Base-by-base conservation (phyloP, 164 flowering plant genomes). In the Dillenia suffruticosa region DNA sequence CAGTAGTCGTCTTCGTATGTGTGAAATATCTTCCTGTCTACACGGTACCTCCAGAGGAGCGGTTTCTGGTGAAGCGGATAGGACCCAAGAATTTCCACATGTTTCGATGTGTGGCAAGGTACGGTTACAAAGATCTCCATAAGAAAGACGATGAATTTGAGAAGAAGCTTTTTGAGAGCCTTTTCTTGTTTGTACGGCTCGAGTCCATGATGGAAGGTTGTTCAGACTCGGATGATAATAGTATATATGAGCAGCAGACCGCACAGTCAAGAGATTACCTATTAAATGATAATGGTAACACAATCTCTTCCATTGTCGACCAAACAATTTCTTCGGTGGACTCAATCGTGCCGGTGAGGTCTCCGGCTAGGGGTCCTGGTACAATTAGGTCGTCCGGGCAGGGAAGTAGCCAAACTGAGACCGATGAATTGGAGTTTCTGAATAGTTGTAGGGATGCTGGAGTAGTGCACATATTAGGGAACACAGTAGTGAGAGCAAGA, bases 11-110 rank as follows among this genome's bases (percentile, higher is more conserved):
- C 12, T 92, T 95, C 53, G 96, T 95, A 10, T 95, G 97, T 59
- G 89, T 95, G 57, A 95, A 95, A 80, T 92, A 90, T 73, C 94
- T 95, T 46, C 99, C 99, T 2, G 99, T 95, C 17, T 87, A 85
- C 73, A 92, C 88, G 0, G 99, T 94, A 24, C 97, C 99, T 0
- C 80, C 75, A 65, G 96, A 89, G 1, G 99, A 94, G 67, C 69
- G 99, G 62, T 89, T 82, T 63, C 86, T 95, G 1, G 92, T 95
- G 11, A 92, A 84, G 67, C 84, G 97, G 24, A 92, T 95, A 5
- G 97, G 99, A 46, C 97, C 96, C 5, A 88, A 87, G 76, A 79
- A 75, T 49, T 92, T 86, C 71, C 99, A 87, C 75, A 95, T 95
- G 91, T 95, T 92, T 64, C 83, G 99, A 0, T 95, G 99, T 61